Percentiles rank a stretch among this genome's conserved stretches.
Conservation (phyloP, 2,329 filamentous ascomycete species). For the Claviceps sp. region DNA sequence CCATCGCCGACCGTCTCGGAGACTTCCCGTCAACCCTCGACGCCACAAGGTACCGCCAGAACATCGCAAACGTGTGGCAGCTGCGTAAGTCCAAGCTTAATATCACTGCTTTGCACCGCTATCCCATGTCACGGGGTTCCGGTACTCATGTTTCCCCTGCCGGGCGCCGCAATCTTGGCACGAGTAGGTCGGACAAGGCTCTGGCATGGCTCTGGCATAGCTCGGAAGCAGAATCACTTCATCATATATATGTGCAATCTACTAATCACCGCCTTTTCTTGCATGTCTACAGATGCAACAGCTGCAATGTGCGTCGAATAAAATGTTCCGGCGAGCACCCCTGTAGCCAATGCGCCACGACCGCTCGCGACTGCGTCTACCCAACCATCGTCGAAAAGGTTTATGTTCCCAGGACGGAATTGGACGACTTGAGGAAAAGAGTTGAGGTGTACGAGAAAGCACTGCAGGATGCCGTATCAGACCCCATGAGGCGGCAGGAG, state of each 20-base stretch:
- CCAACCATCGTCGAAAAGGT: conserved; percentile 31
- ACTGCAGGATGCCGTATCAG: conserved; percentile 23
- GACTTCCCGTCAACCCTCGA: conserved; percentile 36
- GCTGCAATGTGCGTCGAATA: conserved; percentile 37
- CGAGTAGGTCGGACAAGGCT: too few relatives aligned
- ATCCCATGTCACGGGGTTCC: too few relatives aligned
- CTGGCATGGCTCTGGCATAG: too few relatives aligned
- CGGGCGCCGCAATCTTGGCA: too few relatives aligned
- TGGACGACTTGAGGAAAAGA: conserved; percentile 26
- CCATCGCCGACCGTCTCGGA: conserved; percentile 17
- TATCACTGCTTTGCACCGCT: too few relatives aligned
- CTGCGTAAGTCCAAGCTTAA: conserved; percentile 24
- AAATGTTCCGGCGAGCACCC: conserved; percentile 38
- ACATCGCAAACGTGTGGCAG: conserved; percentile 34
- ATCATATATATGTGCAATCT: too few relatives aligned
- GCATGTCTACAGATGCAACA: conserved; percentile 29
- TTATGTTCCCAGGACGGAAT: conserved; percentile 25
- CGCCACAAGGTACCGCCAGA: conserved; percentile 33
- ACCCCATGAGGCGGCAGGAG: conserved; percentile 21
- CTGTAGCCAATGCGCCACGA: conserved; percentile 30
- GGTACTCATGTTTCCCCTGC: too few relatives aligned
- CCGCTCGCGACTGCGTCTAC: conserved; percentile 33
- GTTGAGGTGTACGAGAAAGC: conserved; percentile 27
- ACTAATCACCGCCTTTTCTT: too few relatives aligned
- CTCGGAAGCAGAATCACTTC: too few relatives aligned